These are phyloP conservation scores for Biscutella laevigata DNA, from an alignment of 441 rosid genomes.

Conservation along the genomic window DNA sequence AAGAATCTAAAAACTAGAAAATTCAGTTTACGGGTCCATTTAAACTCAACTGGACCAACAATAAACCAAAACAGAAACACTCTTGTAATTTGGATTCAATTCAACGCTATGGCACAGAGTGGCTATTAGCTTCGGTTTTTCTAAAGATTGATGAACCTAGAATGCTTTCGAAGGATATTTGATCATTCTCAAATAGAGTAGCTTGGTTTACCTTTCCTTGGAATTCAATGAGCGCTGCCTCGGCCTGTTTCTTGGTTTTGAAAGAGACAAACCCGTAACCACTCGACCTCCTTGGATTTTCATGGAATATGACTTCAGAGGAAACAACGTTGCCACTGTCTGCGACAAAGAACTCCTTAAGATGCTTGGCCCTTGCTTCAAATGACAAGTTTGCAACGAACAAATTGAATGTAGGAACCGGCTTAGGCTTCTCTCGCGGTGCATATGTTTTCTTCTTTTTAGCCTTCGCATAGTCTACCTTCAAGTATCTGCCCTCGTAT, in stretches of 20 bases:
- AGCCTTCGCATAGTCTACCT: slow-evolving; percentile 50
- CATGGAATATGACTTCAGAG: slow-evolving; percentile 57
- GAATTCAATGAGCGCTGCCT: slow-evolving; percentile 44
- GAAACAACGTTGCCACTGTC: slow-evolving; percentile 47
- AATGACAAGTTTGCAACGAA: slow-evolving; percentile 60
- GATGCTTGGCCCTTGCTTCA: slow-evolving; percentile 57
- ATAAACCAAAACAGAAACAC: not conserved
- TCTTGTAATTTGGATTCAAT: not conserved
- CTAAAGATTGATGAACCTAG: not conserved
- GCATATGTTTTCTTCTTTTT: slow-evolving; percentile 45
- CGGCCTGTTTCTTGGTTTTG: slow-evolving; percentile 63
- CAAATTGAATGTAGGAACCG: slow-evolving; percentile 49
- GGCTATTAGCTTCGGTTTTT: not conserved
- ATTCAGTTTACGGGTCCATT: too few species aligned
- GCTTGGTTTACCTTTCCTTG: slow-evolving; percentile 54
- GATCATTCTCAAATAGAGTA: not conserved
- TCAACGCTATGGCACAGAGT: not conserved
- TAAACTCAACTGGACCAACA: not conserved
- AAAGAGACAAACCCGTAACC: slow-evolving; percentile 80
- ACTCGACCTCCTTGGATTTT: slow-evolving; percentile 63
- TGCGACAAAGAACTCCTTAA: slow-evolving; percentile 51
- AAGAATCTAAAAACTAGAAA: not conserved
- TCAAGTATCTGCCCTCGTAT: slow-evolving; percentile 58
- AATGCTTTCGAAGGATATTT: not conserved
- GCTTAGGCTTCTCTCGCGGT: slow-evolving; percentile 31